A percentile compares a stretch with the other conserved stretches of the same genome.
phyloP scores from a whole-genome alignment of 1,284 basidiomycete genomes.

The Cutaneotrichosporon spelunceum region DNA sequence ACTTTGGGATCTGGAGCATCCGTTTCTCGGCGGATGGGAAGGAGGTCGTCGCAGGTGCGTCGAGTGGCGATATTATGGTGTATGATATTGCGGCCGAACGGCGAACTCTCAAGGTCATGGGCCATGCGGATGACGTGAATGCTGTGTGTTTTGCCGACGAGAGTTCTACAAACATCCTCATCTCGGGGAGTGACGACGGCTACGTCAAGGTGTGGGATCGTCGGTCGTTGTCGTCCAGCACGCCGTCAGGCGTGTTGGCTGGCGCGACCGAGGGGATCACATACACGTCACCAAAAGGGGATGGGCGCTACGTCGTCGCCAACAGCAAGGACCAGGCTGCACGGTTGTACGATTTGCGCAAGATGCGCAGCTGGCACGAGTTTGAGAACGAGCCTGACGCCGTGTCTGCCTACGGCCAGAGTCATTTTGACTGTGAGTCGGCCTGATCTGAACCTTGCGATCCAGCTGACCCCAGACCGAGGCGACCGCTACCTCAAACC shows the following conservation, averaged over 20 bases:
- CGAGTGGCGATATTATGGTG: slow-evolving; percentile 58
- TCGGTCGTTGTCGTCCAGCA: slow-evolving; percentile 73
- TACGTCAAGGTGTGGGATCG: slow-evolving; percentile 98
- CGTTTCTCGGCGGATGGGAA: slow-evolving; percentile 93
- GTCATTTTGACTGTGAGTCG: slow-evolving; percentile 71
- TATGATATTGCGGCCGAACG: slow-evolving; percentile 82
- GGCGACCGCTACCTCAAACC: slow-evolving; percentile 56
- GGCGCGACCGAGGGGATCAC: slow-evolving; percentile 96
- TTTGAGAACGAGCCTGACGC: slow-evolving; percentile 60
- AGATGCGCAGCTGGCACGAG: slow-evolving; percentile 74
- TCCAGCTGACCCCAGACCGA: slow-evolving; percentile 57
- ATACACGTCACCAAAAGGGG: slow-evolving; percentile 78
- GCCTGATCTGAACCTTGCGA: too few species aligned
- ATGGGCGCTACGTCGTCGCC: slow-evolving; percentile 92
- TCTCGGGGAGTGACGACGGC: slow-evolving; percentile 90
- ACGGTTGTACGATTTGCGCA: slow-evolving; percentile 90
- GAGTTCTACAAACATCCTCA: slow-evolving; percentile 83
- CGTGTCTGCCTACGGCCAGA: slow-evolving; percentile 59
- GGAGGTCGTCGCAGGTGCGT: slow-evolving; percentile 67
- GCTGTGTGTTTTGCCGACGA: slow-evolving; percentile 94
- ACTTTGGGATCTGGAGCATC: slow-evolving; percentile 83
- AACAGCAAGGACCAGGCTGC: slow-evolving; percentile 96
- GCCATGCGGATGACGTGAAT: slow-evolving; percentile 88
- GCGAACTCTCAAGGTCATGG: slow-evolving; percentile 75
- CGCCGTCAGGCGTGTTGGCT: slow-evolving; percentile 85